Evolutionary conservation across 2,329 filamentous ascomycete species (phyloP).

Genomic region (Colletotrichum orchidophilum): DNA sequence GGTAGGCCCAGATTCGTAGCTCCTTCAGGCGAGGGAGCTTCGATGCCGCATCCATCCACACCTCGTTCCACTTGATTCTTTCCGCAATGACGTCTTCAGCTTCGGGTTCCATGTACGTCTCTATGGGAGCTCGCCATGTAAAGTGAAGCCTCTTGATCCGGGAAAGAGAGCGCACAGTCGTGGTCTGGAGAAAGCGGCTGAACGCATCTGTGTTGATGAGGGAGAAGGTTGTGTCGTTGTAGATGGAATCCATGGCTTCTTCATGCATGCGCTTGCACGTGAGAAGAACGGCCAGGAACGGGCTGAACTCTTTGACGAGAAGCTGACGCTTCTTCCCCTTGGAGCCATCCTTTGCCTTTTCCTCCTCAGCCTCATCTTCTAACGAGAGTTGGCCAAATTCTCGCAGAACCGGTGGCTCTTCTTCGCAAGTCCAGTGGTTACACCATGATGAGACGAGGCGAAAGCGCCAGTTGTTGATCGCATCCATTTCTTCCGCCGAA

Average conservation of each 20-base stretch:
- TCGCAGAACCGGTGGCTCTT: conserved; percentile 20
- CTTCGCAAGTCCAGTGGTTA: conserved; percentile 26
- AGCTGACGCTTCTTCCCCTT: neutral
- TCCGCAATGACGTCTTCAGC: neutral
- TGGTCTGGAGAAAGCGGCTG: conserved; percentile 9
- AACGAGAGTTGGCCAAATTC: neutral
- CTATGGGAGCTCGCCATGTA: conserved; percentile 18
- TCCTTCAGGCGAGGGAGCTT: conserved; percentile 8
- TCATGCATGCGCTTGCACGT: conserved; percentile 26
- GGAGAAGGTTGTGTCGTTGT: conserved; percentile 34
- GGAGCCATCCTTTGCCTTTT: neutral
- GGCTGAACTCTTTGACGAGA: conserved; percentile 28
- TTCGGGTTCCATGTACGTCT: conserved; percentile 13
- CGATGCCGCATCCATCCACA: neutral
- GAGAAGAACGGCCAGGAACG: conserved; percentile 23
- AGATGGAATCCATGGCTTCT: conserved; percentile 25
- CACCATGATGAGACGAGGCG: conserved; percentile 17
- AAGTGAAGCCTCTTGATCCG: conserved; percentile 11
- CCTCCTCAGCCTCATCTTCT: neutral
- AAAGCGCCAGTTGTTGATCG: conserved; percentile 19
- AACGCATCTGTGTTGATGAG: conserved; percentile 10
- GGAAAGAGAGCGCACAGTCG: neutral
- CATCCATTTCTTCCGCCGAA: neutral
- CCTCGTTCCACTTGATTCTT: neutral
- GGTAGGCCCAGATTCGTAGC: conserved; percentile 23